Evolutionary conservation across 495 filamentous ascomycete species (phyloP), one percentile per base, ranked within the genome.

Genomic region (Barbatosphaeria neglecta): DNA sequence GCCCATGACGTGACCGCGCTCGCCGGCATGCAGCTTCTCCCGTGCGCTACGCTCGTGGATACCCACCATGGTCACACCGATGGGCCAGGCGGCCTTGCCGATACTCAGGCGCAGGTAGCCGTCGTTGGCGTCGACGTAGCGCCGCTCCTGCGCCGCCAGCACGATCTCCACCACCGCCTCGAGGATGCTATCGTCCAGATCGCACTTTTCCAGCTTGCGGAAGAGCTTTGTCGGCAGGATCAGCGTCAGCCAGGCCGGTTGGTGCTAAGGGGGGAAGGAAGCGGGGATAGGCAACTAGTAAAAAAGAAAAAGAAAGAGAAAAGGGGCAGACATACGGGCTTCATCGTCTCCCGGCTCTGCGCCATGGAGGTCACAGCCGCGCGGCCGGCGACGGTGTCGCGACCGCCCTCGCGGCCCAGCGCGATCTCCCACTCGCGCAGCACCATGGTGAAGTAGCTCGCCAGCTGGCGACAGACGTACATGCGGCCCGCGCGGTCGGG

Each of bases 1-100:
- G 49, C 87, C 89, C 79, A 98, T 87, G 57, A 98, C 95, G 64
- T 98, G 93, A 6, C 90, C 92, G 50, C 87, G 77, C 58, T 89
- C 83, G 52, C 86, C 89, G 62, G 90, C 78, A 59, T 97, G 90
- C 40, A 98, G 70, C 67, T 97, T 97, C 66, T 98, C 92, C 31
- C 92, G 77, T 6, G 92, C 90, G 39, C 81, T 87, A 50, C 92
- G 81, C 68, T 97, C 92, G 77, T 98, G 92, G 58, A 98, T 98
- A 72, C 92, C 92, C 51, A 98, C 92, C 92, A 97, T 96, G 55
- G 92, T 98, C 23, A 98, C 92, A 66, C 92, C 92, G 61, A 98
- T 98, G 22, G 92, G 92, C 92, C 92, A 98, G 19, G 92, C 92
- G 64, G 92, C 93, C 74, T 98, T 98, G 45, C 92, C 92, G 62